These are phyloP conservation scores for Byssochlamys sp. DNA, from an alignment of 2,329 filamentous ascomycete species.

Conservation along the genomic window DNA sequence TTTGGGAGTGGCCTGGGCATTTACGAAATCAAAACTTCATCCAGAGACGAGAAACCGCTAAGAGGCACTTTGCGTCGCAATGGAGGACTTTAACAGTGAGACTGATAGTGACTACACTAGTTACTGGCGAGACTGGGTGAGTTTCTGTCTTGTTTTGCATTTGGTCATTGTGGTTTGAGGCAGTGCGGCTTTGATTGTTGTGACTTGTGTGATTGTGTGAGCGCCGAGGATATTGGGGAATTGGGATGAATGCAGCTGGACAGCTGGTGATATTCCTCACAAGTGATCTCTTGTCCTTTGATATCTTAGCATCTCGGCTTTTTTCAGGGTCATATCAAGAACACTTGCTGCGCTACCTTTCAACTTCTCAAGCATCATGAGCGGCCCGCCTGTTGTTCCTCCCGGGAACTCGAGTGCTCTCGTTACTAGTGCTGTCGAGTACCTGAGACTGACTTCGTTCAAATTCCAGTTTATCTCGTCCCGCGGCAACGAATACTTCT, in stretches of 20 bases:
- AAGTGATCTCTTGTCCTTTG: not conserved
- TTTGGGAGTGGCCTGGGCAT: not conserved
- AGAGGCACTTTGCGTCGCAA: constrained; percentile 31
- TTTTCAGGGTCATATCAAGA: not conserved
- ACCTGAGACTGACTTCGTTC: constrained; percentile 3
- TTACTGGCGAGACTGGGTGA: constrained; percentile 98
- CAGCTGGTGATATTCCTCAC: not conserved
- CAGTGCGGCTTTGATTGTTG: not conserved
- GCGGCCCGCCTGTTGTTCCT: not conserved
- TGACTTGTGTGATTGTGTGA: not conserved
- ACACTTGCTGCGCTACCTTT: not conserved
- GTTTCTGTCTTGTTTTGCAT: constrained; percentile 31
- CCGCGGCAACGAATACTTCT: constrained; percentile 96
- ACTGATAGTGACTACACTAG: constrained; percentile 98
- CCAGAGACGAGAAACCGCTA: not conserved
- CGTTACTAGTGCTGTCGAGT: not conserved
- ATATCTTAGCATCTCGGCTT: not conserved
- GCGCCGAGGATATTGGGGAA: not conserved
- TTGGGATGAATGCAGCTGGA: not conserved
- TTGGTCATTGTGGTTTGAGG: constrained; percentile 4
- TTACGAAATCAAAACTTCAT: not conserved
- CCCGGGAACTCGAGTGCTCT: not conserved
- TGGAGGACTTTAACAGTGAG: constrained; percentile 97
- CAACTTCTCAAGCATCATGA: not conserved
- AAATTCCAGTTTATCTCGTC: constrained; percentile 83